Evolutionary conservation across 805 yeast genomes (phyloP).

Genomic region (Myxozyma monticola): DNA sequence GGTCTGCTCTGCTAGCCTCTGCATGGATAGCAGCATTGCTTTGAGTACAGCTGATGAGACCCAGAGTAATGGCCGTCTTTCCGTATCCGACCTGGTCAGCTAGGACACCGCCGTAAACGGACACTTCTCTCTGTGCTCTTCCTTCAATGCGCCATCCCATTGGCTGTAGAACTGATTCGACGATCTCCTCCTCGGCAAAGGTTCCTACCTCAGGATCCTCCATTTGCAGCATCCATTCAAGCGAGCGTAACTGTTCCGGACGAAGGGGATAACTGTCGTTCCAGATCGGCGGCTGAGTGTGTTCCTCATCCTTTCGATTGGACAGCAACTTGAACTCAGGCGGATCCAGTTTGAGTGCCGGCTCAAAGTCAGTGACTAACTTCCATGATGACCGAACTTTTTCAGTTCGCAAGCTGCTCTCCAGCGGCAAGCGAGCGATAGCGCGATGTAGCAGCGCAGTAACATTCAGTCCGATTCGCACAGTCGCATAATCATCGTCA

Average conservation of each 20-base stretch:
- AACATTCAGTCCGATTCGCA: slow-evolving; percentile 11
- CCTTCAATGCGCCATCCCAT: slow-evolving; percentile 20
- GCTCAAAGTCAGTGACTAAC: slow-evolving; percentile 8
- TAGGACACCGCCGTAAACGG: slow-evolving; percentile 13
- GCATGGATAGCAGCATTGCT: slow-evolving; percentile 4
- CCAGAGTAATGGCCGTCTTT: slow-evolving; percentile 15
- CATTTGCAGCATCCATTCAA: slow-evolving; percentile 17
- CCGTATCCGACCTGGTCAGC: slow-evolving; percentile 20
- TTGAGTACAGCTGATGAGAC: slow-evolving; percentile 12
- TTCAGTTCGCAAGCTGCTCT: neutral
- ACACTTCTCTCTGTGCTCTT: slow-evolving; percentile 7
- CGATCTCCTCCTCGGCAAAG: slow-evolving; percentile 15
- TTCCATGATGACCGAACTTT: slow-evolving; percentile 2
- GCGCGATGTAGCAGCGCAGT: slow-evolving; percentile 11
- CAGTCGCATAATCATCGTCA: slow-evolving; percentile 4
- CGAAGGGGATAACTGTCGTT: slow-evolving; percentile 1
- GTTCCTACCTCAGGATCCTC: neutral
- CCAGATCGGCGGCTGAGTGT: slow-evolving; percentile 12
- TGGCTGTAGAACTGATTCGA: slow-evolving; percentile 10
- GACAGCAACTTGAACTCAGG: slow-evolving; percentile 3
- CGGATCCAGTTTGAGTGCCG: neutral
- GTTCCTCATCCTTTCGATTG: slow-evolving; percentile 5
- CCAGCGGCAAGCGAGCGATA: neutral
- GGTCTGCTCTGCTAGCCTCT: neutral
- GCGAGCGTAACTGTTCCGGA: slow-evolving; percentile 17